Evolutionary conservation across 2,329 filamentous ascomycete genomes (phyloP).

Genomic region (Rutstroemia sydowiana): DNA sequence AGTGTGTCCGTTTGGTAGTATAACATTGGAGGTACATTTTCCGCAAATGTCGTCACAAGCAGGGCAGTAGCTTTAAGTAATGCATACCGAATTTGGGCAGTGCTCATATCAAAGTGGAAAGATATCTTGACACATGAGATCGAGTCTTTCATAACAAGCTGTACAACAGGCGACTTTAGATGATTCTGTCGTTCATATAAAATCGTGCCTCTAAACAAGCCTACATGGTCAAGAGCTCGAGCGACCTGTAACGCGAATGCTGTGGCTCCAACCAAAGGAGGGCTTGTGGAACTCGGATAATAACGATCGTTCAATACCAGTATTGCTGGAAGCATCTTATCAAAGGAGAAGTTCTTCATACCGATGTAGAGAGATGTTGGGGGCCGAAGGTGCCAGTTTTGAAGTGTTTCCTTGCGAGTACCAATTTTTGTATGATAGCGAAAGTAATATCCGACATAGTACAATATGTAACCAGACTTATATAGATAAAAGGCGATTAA

Average conservation of each 20-base stretch:
- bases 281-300: constrained; percentile 10
- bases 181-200: constrained; percentile 12
- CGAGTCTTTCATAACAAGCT: constrained; percentile 7
- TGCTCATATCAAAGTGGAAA: constrained; percentile 13
- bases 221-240: constrained; percentile 9
- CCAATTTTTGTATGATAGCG: constrained; percentile 1
- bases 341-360: not conserved
- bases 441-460: not conserved
- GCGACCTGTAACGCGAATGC: constrained; percentile 13
- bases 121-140: constrained; percentile 8
- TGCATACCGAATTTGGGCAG: constrained; percentile 10
- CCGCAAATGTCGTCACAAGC: constrained; percentile 1
- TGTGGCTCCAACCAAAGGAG: constrained; percentile 12
- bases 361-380: not conserved
- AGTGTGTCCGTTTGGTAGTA: constrained; percentile 16
- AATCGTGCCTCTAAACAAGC: constrained; percentile 13
- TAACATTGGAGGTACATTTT: constrained; percentile 7
- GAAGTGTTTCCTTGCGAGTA: not conserved
- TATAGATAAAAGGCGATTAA: constrained; percentile 1
- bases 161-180: constrained; percentile 5
- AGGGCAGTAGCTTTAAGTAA: constrained; percentile 8
- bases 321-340: constrained; percentile 13
- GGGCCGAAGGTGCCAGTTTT: constrained; percentile 4
- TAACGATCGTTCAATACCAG: constrained; percentile 12
- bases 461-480: constrained; percentile 1